These are phyloP conservation scores for Tolypocladium tropicale DNA, from an alignment of 2,329 filamentous ascomycete species.

Conservation along the genomic window DNA sequence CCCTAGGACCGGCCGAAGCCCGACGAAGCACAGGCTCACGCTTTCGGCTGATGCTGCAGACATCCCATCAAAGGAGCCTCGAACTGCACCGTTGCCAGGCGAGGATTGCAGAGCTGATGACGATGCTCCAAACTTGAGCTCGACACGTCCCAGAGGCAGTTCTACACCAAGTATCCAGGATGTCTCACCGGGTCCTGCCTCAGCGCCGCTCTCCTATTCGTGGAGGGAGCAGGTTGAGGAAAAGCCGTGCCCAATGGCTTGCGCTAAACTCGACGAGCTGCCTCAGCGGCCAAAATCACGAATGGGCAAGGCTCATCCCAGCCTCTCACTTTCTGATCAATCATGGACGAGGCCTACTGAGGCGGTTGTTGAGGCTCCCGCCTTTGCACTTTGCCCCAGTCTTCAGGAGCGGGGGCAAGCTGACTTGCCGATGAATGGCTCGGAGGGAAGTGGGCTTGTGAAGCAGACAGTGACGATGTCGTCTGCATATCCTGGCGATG, in stretches of 20 bases:
- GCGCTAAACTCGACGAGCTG: slow-evolving; percentile 9
- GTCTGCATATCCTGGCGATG: slow-evolving; percentile 29
- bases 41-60: slow-evolving; percentile 50
- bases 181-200: slow-evolving; percentile 54
- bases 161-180: slow-evolving; percentile 40
- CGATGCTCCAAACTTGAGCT: slow-evolving; percentile 27
- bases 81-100: slow-evolving; percentile 49
- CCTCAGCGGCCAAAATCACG: slow-evolving; percentile 26
- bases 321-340: slow-evolving; percentile 6
- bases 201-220: slow-evolving; percentile 52
- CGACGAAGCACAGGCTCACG: slow-evolving; percentile 49
- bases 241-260: background rate
- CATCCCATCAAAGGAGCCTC: slow-evolving; percentile 41
- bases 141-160: slow-evolving; percentile 38
- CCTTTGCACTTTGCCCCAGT: no score
- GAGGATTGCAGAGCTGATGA: slow-evolving; percentile 37
- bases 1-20: slow-evolving; percentile 40
- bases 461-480: slow-evolving; percentile 26
- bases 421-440: slow-evolving; percentile 2
- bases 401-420: background rate
- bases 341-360: slow-evolving; percentile 25
- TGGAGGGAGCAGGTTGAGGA: slow-evolving; percentile 40
- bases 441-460: slow-evolving; percentile 10
- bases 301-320: slow-evolving; percentile 8
- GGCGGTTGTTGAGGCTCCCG: slow-evolving; percentile 11